Percentiles rank a stretch among this genome's conserved stretches.
These are phyloP conservation scores for Leccinum imitatum DNA, from an alignment of 768 basidiomycete genomes.

Conservation along the genomic window DNA sequence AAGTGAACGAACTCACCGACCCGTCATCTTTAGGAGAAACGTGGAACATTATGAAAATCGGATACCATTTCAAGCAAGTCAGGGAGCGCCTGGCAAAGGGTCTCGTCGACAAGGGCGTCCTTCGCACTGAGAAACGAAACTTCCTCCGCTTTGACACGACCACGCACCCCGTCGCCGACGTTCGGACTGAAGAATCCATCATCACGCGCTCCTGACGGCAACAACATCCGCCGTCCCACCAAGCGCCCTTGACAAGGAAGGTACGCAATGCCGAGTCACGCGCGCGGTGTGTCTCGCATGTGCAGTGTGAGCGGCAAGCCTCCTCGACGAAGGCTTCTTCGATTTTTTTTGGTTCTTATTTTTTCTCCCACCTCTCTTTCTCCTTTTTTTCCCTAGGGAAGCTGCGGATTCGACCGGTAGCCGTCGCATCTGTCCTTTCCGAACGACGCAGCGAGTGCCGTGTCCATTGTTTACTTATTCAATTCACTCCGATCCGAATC, in stretches of 20 bases:
- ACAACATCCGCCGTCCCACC: constrained; percentile 80
- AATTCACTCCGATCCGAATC: background rate
- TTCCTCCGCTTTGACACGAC: constrained; percentile 99
- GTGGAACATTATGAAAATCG: constrained; percentile 99
- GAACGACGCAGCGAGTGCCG: background rate
- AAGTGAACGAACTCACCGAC: constrained; percentile 1
- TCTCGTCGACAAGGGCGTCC: constrained; percentile 96
- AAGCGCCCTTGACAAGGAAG: constrained; percentile 71
- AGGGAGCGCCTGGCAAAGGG: constrained; percentile 96
- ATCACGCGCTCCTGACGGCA: constrained; percentile 75
- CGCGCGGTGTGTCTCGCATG: constrained; percentile 86
- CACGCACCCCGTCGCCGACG: constrained; percentile 94
- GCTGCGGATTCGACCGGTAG: background rate
- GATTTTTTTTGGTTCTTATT: background rate
- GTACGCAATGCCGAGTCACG: constrained; percentile 74
- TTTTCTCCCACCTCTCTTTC: background rate
- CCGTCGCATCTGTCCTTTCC: background rate
- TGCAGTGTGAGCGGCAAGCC: constrained; percentile 91
- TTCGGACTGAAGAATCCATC: constrained; percentile 84
- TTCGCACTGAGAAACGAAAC: constrained; percentile 99
- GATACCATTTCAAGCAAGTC: constrained; percentile 98
- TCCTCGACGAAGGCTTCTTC: constrained; percentile 63
- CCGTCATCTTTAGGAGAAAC: constrained; percentile 74
- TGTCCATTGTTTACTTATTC: background rate
- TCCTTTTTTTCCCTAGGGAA: background rate